Percentiles rank a stretch among this genome's conserved stretches.
Conservation (phyloP, 2,329 filamentous ascomycete species). For the Pseudophaeomoniella oleicola region DNA sequence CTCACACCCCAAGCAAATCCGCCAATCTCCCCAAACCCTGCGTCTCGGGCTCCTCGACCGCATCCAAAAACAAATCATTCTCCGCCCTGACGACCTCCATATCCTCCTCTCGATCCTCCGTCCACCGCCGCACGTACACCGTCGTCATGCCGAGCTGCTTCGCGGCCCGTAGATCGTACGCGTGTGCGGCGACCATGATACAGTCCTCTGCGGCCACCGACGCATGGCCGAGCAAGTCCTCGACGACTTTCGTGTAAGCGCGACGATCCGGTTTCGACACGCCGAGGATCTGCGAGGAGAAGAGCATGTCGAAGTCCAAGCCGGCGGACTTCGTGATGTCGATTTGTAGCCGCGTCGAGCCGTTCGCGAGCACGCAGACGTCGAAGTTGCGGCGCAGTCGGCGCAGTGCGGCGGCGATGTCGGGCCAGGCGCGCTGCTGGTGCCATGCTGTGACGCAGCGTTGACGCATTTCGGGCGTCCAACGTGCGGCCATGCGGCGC, state of each 20-base stretch:
- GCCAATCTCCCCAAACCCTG: background rate
- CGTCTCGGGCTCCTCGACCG: background rate
- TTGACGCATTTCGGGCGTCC: constrained; percentile 7
- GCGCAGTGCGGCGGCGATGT: constrained; percentile 29
- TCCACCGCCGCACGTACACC: constrained; percentile 37
- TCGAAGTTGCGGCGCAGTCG: constrained; percentile 24
- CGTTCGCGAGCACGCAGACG: constrained; percentile 39
- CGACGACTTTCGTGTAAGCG: constrained; percentile 31
- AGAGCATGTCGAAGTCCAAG: constrained; percentile 35
- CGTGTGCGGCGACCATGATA: constrained; percentile 40
- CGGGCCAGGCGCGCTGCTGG: constrained; percentile 34
- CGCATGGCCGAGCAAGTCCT: constrained; percentile 18
- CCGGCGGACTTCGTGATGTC: constrained; percentile 34
- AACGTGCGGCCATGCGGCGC: constrained; percentile 7
- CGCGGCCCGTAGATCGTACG: constrained; percentile 37
- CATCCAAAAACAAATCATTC: constrained; percentile 22
- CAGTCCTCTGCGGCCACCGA: constrained; percentile 30
- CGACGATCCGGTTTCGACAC: constrained; percentile 33
- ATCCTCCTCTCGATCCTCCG: constrained; percentile 37
- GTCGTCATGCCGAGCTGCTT: constrained; percentile 34
- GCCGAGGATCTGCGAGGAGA: constrained; percentile 37
- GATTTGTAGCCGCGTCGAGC: constrained; percentile 39
- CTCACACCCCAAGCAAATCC: background rate
- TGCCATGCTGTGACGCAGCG: constrained; percentile 31
- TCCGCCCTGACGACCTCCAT: constrained; percentile 25